These are phyloP conservation scores for Neurospora sp. DNA, from an alignment of 495 filamentous ascomycete genomes.

Conservation along the genomic window DNA sequence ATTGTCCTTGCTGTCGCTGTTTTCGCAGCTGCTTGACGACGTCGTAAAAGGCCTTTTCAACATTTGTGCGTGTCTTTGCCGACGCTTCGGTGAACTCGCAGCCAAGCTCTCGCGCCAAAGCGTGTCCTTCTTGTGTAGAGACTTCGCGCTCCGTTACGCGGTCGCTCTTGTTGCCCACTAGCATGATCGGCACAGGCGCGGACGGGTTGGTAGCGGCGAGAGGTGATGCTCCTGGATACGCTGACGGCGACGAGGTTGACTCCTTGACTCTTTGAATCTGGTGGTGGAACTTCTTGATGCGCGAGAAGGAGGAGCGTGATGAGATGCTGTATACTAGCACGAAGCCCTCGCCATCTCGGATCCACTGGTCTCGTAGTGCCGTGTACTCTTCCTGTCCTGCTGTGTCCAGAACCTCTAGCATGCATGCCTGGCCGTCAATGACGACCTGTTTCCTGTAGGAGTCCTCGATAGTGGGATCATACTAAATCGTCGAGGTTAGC, in stretches of 20 bases:
- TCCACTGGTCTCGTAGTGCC: slow-evolving; percentile 95
- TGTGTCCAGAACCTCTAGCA: slow-evolving; percentile 97
- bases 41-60: slow-evolving; percentile 97
- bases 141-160: slow-evolving; percentile 91
- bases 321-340: slow-evolving; percentile 97
- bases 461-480: slow-evolving; percentile 96
- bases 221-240: slow-evolving; percentile 53
- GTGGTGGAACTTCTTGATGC: slow-evolving; percentile 90
- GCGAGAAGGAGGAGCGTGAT: slow-evolving; percentile 84
- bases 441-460: slow-evolving; percentile 98
- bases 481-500: slow-evolving; percentile 30
- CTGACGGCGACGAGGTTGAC: slow-evolving; percentile 70
- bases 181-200: slow-evolving; percentile 83
- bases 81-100: slow-evolving; percentile 98
- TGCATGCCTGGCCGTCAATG: slow-evolving; percentile 92
- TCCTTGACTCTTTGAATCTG: slow-evolving; percentile 98
- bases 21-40: slow-evolving; percentile 82
- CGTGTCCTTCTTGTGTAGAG: slow-evolving; percentile 90
- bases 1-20: slow-evolving; percentile 72
- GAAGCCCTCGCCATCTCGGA: slow-evolving; percentile 94
- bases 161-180: slow-evolving; percentile 98
- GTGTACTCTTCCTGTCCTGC: slow-evolving; percentile 99
- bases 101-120: slow-evolving; percentile 79
- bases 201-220: slow-evolving; percentile 41
- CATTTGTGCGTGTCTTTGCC: slow-evolving; percentile 98